Base-by-base conservation (phyloP, 768 basidiomycete genomes). In the Termitomyces sp. region DNA sequence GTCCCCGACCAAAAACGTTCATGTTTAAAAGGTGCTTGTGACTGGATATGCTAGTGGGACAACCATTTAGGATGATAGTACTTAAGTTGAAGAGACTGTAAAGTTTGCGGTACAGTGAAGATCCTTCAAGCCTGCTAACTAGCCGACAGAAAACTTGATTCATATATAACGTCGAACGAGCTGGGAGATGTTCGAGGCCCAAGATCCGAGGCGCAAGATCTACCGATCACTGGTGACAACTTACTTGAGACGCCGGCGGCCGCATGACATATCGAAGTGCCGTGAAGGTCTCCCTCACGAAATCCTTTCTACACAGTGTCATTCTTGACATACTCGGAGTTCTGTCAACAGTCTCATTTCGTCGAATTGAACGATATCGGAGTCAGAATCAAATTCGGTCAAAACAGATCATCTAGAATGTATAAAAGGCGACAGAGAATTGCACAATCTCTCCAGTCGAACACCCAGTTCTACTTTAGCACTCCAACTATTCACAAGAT, bases 381-480 rank as follows among this genome's bases (percentile, higher is more conserved):
- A 31, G 9, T 31, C 2, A 6, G 18, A 12, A 43, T 23, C 23
- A 23, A 43, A n/a, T n/a, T n/a, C n/a, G n/a, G n/a, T n/a, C n/a
- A n/a, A 43, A 43, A 43, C 23, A 27, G 1, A 27, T 43, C 15
- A 7, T 3, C 29, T 31, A 18, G 18, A 46, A 10, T 15, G 45
- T 22, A 47, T 54, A 57, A 57, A 54, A 46, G 35, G 32, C 40
- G 36, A 18, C 25, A 44, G 29, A 10, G 45, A 33, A 42, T 31
- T 32, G 25, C 16, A 5, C 22, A 15, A n/a, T 3, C 40, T 54
- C 54, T 49, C 49, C 52, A 54, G 59, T 56, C 18, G 53, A 48
- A 51, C 50, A 57, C 13, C 47, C 36, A 63, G 56, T 57, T 55
- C 56, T 55, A 56, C 52, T 53, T n/a, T 41, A 53, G n/a, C 59